Conservation (phyloP, 129 eudicot species). For the Silybum marianum region DNA sequence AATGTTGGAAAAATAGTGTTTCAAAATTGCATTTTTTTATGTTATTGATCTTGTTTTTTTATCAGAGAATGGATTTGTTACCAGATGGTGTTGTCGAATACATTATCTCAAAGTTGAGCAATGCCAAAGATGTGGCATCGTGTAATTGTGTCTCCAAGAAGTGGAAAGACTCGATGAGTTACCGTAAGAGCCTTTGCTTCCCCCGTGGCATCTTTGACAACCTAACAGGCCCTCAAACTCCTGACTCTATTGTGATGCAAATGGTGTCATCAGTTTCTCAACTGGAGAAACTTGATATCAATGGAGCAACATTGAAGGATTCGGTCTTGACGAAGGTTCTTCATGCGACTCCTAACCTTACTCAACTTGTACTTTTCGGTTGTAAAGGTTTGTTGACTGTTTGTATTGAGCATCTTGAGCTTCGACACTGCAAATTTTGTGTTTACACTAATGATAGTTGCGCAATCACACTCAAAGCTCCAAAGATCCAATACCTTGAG, state of each 20-base stretch:
- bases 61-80: slow-evolving; percentile 63
- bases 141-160: slow-evolving; percentile 79
- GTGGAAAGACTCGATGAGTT: slow-evolving; percentile 67
- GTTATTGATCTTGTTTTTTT: too few relatives aligned
- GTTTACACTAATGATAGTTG: slow-evolving; percentile 55
- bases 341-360: slow-evolving; percentile 66
- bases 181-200: slow-evolving; percentile 59
- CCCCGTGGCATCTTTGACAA: slow-evolving; percentile 72
- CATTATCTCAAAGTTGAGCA: slow-evolving; percentile 56
- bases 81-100: slow-evolving; percentile 73
- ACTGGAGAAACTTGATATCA: slow-evolving; percentile 70
- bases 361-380: slow-evolving; percentile 58
- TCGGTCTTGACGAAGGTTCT: slow-evolving; percentile 60
- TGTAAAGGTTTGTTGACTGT: slow-evolving; percentile 73
- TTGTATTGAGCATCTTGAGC: slow-evolving; percentile 50
- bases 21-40: too few relatives aligned
- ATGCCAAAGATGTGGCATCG: slow-evolving; percentile 79
- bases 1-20: background rate
- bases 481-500: slow-evolving; percentile 67
- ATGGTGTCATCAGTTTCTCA: slow-evolving; percentile 48
- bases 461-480: slow-evolving; percentile 55
- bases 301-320: slow-evolving; percentile 69
- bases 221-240: slow-evolving; percentile 42
- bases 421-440: slow-evolving; percentile 39
- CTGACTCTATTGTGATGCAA: slow-evolving; percentile 55